phyloP scores from a whole-genome alignment of 352 stramenopile genomes.

The Phytophthora macrochlamydospora region DNA sequence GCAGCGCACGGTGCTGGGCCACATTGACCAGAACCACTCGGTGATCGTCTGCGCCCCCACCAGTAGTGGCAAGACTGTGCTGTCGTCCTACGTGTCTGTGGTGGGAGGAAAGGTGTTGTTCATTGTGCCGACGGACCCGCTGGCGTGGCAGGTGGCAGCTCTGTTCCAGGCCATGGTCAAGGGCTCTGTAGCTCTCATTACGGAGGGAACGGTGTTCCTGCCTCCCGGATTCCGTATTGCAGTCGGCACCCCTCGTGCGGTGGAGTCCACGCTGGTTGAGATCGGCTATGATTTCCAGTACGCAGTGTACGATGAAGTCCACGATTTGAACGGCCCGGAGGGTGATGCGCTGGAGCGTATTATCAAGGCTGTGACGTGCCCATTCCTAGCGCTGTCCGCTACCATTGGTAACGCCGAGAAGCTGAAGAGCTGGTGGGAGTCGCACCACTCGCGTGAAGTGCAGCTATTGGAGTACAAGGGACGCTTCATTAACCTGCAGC shows the following conservation, averaged over 20 bases:
- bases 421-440: conserved; percentile 95
- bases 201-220: conserved; percentile 88
- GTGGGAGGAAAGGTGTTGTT: conserved; percentile 84
- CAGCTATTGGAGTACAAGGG: conserved; percentile 96
- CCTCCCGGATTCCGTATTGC: conserved; percentile 90
- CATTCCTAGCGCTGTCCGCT: conserved; percentile 97
- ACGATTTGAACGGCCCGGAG: conserved; percentile 97
- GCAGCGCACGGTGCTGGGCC: conserved; percentile 95
- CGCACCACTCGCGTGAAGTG: conserved; percentile 86
- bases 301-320: conserved; percentile 98
- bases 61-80: conserved; percentile 97
- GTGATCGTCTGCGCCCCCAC: conserved; percentile 98
- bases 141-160: conserved; percentile 98
- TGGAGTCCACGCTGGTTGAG: conserved; percentile 93
- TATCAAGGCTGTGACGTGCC: conserved; percentile 94
- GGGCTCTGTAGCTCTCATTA: conserved; percentile 96
- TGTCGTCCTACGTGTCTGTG: conserved; percentile 86
- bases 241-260: conserved; percentile 95
- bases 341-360: conserved; percentile 97
- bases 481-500: conserved; percentile 98
- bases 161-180: conserved; percentile 99
- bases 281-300: conserved; percentile 97
- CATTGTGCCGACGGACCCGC: conserved; percentile 96
- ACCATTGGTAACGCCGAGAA: conserved; percentile 97
- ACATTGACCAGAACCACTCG: conserved; percentile 95